Percentiles rank a stretch among this genome's conserved stretches.
phyloP scores from a whole-genome alignment of 345 rosid species.

The Eucalyptus polyanthemos region DNA sequence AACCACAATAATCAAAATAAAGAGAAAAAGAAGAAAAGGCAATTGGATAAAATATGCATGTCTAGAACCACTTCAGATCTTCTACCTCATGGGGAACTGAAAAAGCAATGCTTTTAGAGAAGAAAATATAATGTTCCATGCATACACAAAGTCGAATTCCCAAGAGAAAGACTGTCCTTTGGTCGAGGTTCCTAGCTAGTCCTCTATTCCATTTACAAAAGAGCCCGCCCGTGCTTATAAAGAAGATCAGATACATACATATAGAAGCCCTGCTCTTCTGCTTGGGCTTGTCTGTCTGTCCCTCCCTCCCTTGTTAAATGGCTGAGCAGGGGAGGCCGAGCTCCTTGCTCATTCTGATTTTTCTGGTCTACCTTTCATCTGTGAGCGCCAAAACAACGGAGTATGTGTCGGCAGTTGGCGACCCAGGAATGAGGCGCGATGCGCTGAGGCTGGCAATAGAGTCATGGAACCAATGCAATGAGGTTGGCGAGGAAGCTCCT shows the following conservation, averaged over 20 bases:
- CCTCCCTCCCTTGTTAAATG: not conserved
- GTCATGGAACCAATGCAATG: conserved; percentile 94
- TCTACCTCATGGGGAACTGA: not conserved
- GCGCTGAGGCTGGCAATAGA: conserved; percentile 67
- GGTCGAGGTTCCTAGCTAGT: not conserved
- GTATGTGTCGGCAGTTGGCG: conserved; percentile 51
- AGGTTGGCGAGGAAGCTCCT: conserved; percentile 70
- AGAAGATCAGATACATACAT: not conserved
- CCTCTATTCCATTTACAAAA: not conserved
- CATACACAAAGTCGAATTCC: not conserved
- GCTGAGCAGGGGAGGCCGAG: not conserved
- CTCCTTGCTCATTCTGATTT: not conserved
- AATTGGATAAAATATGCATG: not conserved
- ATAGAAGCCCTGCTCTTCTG: not conserved
- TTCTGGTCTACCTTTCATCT: not conserved
- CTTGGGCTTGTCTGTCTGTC: not conserved
- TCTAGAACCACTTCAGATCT: not conserved
- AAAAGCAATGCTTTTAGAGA: not conserved
- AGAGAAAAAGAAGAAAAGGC: not conserved
- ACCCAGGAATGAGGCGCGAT: conserved; percentile 83
- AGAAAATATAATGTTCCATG: not conserved
- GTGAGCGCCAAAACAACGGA: not conserved
- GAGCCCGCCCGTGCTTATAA: not conserved
- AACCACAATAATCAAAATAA: not conserved
- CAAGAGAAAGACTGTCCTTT: not conserved